phyloP scores from a whole-genome alignment of 1,284 basidiomycete species.

The Ganoderma lucidum region DNA sequence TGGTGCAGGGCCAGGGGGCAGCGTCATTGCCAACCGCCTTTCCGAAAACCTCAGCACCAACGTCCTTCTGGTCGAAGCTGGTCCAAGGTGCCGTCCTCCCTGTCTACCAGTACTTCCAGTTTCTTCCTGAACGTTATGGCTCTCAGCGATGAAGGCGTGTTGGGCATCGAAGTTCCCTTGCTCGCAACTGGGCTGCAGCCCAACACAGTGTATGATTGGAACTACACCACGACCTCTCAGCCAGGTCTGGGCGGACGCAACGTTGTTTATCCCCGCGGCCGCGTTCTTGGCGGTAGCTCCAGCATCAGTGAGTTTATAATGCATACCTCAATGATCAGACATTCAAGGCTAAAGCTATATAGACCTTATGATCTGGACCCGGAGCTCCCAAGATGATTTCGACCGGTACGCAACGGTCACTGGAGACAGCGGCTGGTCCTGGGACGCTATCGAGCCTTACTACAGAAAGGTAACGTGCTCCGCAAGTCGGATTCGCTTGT shows the following conservation, averaged over 20 bases:
- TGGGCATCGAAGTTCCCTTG: conserved; percentile 36
- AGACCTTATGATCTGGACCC: conserved; percentile 52
- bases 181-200: conserved; percentile 32
- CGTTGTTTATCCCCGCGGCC: conserved; percentile 44
- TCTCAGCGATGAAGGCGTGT: conserved; percentile 35
- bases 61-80: conserved; percentile 37
- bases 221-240: conserved; percentile 48
- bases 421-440: conserved; percentile 51
- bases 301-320: conserved; percentile 43
- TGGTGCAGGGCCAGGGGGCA: conserved; percentile 27
- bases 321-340: not conserved
- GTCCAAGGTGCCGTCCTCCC: conserved; percentile 17
- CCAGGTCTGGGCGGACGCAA: conserved; percentile 39
- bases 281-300: conserved; percentile 48
- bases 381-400: conserved; percentile 51
- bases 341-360: not conserved
- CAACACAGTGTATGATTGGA: conserved; percentile 41
- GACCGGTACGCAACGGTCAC: conserved; percentile 47
- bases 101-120: not conserved
- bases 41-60: conserved; percentile 27
- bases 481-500: not conserved
- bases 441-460: conserved; percentile 48
- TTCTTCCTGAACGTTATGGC: not conserved
- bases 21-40: conserved; percentile 32
- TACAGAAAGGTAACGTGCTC: conserved; percentile 35